These are phyloP conservation scores for Ustilago lituana DNA, from an alignment of 1,284 basidiomycete genomes.

Conservation along the genomic window DNA sequence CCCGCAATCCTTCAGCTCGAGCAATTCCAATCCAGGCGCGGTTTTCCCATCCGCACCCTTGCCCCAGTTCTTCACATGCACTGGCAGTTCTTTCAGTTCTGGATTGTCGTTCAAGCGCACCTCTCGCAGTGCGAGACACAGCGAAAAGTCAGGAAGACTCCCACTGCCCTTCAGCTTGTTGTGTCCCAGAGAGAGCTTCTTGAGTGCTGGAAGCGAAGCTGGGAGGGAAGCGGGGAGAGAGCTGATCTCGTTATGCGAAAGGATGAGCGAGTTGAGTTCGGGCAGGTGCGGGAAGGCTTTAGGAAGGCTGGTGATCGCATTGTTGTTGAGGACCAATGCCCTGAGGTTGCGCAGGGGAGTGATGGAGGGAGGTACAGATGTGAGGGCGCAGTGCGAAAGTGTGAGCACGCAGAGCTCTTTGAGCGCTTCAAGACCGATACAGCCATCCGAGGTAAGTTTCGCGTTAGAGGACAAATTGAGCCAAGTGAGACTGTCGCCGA, in stretches of 20 bases:
- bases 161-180: slow-evolving; percentile 44
- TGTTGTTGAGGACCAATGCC: slow-evolving; percentile 62
- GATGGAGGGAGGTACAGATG: slow-evolving; percentile 36
- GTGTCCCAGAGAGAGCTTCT: slow-evolving; percentile 60
- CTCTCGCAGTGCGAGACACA: slow-evolving; percentile 55
- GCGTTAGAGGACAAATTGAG: slow-evolving; percentile 33
- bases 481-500: slow-evolving; percentile 45
- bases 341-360: slow-evolving; percentile 43
- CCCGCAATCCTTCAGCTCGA: slow-evolving; percentile 62
- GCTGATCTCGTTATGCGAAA: slow-evolving; percentile 58
- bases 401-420: slow-evolving; percentile 51
- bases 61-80: slow-evolving; percentile 55
- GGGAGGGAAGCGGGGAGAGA: slow-evolving; percentile 56
- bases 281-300: slow-evolving; percentile 55
- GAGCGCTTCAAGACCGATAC: slow-evolving; percentile 40
- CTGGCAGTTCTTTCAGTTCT: slow-evolving; percentile 40
- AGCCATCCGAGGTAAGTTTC: slow-evolving; percentile 25
- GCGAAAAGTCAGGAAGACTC: slow-evolving; percentile 59
- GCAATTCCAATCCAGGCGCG: slow-evolving; percentile 53
- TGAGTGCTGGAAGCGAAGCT: slow-evolving; percentile 53
- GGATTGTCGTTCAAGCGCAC: slow-evolving; percentile 58
- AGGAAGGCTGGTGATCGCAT: slow-evolving; percentile 38
- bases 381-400: slow-evolving; percentile 51
- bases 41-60: slow-evolving; percentile 54
- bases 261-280: slow-evolving; percentile 64